A percentile compares a stretch with the other conserved stretches of the same genome.
Conservation (phyloP, 2,329 filamentous ascomycete genomes). For the Penicillium brevicompactum region DNA sequence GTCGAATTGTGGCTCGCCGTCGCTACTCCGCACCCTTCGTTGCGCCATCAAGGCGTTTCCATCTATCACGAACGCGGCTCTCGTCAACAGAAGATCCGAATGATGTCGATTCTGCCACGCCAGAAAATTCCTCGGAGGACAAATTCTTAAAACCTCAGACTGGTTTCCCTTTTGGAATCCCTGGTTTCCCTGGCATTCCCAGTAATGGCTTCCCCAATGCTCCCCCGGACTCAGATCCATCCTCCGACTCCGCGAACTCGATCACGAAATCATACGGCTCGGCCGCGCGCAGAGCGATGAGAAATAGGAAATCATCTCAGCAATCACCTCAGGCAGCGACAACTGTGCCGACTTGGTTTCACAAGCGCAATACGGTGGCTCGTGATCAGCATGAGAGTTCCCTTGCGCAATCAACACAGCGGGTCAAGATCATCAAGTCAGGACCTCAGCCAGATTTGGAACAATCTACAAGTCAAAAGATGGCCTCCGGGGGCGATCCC, state of each 20-base stretch:
- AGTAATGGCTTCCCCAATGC: conserved; percentile 14
- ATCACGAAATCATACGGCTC: conserved; percentile 41
- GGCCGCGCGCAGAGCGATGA: conserved; percentile 41
- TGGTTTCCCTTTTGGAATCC: too few relatives aligned
- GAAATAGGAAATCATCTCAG: conserved; percentile 32
- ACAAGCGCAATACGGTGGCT: conserved; percentile 36
- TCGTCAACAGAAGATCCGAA: conserved; percentile 33
- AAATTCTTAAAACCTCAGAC: neutral
- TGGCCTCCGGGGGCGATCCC: conserved; percentile 29
- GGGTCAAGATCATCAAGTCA: conserved; percentile 31
- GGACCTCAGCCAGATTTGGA: conserved; percentile 18
- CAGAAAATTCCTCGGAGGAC: conserved; percentile 25
- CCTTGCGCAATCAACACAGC: conserved; percentile 18
- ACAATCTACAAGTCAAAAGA: conserved; percentile 8
- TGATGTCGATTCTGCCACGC: conserved; percentile 21
- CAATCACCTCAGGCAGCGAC: conserved; percentile 23
- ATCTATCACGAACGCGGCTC: conserved; percentile 33
- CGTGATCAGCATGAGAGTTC: conserved; percentile 17
- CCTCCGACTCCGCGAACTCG: conserved; percentile 23
- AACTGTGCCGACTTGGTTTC: conserved; percentile 42
- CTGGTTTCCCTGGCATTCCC: too few relatives aligned
- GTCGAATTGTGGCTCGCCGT: conserved; percentile 41
- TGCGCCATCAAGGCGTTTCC: conserved; percentile 34
- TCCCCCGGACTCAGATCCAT: conserved; percentile 7
- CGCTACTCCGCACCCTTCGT: conserved; percentile 33